Percentiles rank a stretch among this genome's conserved stretches.
Conservation (phyloP, 495 filamentous ascomycete species). For the Elaphomyces granulatus region DNA sequence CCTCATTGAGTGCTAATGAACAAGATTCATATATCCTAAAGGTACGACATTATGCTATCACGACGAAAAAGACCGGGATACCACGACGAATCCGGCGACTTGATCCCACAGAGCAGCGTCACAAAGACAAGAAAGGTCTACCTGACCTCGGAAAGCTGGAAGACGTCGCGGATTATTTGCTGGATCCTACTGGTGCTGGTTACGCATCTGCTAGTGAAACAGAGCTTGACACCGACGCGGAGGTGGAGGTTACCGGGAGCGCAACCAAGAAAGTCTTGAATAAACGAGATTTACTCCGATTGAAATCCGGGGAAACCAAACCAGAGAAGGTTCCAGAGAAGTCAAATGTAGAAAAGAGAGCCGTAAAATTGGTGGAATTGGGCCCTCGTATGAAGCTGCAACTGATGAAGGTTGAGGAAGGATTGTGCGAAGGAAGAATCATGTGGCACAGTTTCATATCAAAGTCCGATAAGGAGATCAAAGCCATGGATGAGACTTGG, state of each 20-base stretch:
- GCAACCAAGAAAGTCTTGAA: slow-evolving; percentile 55
- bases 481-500: slow-evolving; percentile 67
- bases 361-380: slow-evolving; percentile 81
- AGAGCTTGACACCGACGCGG: slow-evolving; percentile 86
- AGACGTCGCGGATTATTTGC: slow-evolving; percentile 92
- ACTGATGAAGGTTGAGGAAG: slow-evolving; percentile 93
- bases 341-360: slow-evolving; percentile 56
- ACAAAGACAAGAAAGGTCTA: slow-evolving; percentile 49
- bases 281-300: slow-evolving; percentile 42
- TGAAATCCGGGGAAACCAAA: slow-evolving; percentile 30
- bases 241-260: slow-evolving; percentile 77
- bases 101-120: slow-evolving; percentile 67
- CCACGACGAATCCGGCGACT: slow-evolving; percentile 71
- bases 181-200: slow-evolving; percentile 68
- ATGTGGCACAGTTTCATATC: slow-evolving; percentile 95
- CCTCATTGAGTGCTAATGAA: slow-evolving; percentile 28
- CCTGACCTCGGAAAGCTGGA: slow-evolving; percentile 83
- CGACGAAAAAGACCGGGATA: slow-evolving; percentile 68
- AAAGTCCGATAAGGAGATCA: slow-evolving; percentile 66
- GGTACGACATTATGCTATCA: slow-evolving; percentile 89
- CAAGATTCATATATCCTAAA: slow-evolving; percentile 71
- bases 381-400: slow-evolving; percentile 81
- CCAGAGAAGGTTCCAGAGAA: slow-evolving; percentile 20
- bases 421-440: slow-evolving; percentile 74
- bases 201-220: slow-evolving; percentile 89